Percentiles rank a stretch among this genome's conserved stretches.
Conservation (phyloP, 805 yeast genomes). For the Danielozyma ontarioensis region DNA sequence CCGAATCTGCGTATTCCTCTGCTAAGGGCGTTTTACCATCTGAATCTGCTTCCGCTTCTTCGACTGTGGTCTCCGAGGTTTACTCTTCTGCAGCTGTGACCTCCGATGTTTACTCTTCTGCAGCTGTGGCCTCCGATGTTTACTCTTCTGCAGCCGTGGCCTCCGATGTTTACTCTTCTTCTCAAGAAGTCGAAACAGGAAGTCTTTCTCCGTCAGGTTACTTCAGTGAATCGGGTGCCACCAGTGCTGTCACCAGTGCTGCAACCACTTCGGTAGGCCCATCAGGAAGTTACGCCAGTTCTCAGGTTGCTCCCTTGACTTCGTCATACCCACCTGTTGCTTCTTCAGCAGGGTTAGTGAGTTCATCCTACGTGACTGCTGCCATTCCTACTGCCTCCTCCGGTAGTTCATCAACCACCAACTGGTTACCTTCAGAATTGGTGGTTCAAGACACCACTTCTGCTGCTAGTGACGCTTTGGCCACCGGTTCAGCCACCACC, state of each 20-base stretch:
- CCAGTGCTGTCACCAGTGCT: conserved; percentile 1
- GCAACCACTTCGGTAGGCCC: too few species aligned
- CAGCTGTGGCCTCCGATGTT: neutral
- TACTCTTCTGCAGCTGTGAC: neutral
- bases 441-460: conserved; percentile 17
- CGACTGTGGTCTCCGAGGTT: neutral
- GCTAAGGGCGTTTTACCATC: neutral
- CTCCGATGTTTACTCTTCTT: neutral
- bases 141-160: conserved; percentile 1
- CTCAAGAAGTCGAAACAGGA: too few species aligned
- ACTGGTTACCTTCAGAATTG: conserved; percentile 35
- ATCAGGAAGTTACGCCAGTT: too few species aligned
- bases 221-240: conserved; percentile 1
- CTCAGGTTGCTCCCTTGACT: too few species aligned
- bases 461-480: conserved; percentile 5
- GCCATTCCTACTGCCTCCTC: conserved; percentile 7
- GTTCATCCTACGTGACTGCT: conserved; percentile 2
- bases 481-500: conserved; percentile 9
- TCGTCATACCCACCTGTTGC: too few species aligned
- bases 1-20: conserved; percentile 1
- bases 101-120: neutral
- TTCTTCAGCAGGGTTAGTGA: conserved; percentile 2
- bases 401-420: conserved; percentile 7
- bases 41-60: neutral
- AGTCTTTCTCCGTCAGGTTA: neutral